Conservation (phyloP, 768 basidiomycete genomes). For the Pholiota molesta region DNA sequence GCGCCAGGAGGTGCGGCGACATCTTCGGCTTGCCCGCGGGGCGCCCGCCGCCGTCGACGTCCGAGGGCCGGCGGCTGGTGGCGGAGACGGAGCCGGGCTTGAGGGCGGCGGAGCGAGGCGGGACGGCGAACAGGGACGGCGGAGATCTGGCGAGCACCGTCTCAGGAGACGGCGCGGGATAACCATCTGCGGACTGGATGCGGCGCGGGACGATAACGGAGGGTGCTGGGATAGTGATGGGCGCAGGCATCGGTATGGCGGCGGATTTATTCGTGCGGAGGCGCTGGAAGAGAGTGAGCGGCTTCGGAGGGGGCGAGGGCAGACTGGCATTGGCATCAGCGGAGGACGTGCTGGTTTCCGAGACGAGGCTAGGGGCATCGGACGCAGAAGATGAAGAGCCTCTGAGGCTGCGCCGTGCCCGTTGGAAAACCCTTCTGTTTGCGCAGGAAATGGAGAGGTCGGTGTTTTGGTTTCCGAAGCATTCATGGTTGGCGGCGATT, state of each 20-base stretch:
- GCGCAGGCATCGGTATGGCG: neutral
- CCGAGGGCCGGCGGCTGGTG: neutral
- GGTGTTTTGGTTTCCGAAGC: neutral
- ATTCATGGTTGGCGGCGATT: conserved; percentile 1
- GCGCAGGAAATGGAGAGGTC: neutral
- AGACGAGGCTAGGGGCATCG: neutral
- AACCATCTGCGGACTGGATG: neutral
- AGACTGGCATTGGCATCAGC: neutral
- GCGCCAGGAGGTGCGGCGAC: conserved; percentile 69
- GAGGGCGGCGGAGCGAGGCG: neutral
- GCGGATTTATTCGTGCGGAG: neutral
- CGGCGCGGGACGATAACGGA: neutral
- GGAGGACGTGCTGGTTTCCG: conserved; percentile 3
- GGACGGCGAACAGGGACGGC: neutral
- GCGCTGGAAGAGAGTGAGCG: conserved; percentile 3
- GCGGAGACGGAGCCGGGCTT: neutral
- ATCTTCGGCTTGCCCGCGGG: conserved; percentile 60
- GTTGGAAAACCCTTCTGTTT: neutral
- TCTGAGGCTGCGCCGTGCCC: neutral
- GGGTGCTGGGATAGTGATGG: neutral
- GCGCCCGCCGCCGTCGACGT: conserved; percentile 29
- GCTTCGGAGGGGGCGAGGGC: neutral
- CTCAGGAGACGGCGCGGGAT: neutral
- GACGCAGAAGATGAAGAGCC: conserved; percentile 4
- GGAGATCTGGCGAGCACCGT: neutral